Conservation (phyloP, 2,329 filamentous ascomycete species). For the Neopestalotiopsis clavispora region DNA sequence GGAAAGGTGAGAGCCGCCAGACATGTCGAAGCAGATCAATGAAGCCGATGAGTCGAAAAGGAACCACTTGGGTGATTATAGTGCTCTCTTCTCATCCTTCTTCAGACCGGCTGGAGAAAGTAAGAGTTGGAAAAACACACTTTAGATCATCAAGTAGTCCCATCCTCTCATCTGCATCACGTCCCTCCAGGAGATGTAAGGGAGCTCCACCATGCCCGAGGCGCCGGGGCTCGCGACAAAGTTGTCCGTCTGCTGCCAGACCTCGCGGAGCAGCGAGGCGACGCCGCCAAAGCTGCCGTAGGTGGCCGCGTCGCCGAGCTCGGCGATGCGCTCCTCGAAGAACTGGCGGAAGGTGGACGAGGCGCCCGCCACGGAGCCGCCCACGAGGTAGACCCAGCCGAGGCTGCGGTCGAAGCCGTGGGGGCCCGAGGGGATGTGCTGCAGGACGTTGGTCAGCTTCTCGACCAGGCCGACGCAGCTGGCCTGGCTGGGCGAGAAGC, state of each 20-base stretch:
- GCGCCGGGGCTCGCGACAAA: slow-evolving; percentile 42
- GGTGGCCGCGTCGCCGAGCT: slow-evolving; percentile 77
- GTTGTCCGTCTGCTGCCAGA: slow-evolving; percentile 80
- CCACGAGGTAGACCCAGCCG: slow-evolving; percentile 91
- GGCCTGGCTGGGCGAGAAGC: slow-evolving; percentile 76
- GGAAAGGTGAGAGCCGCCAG: slow-evolving; percentile 42
- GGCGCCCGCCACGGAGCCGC: slow-evolving; percentile 77
- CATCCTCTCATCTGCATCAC: slow-evolving; percentile 89
- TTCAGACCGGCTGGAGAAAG: slow-evolving; percentile 42
- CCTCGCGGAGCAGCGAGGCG: slow-evolving; percentile 76
- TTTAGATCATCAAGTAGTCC: slow-evolving; percentile 89
- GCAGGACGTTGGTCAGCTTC: slow-evolving; percentile 76
- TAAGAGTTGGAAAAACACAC: slow-evolving; percentile 17
- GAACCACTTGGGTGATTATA: slow-evolving; percentile 21
- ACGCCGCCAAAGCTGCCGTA: slow-evolving; percentile 88
- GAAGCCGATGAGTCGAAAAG: slow-evolving; percentile 22
- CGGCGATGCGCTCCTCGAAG: slow-evolving; percentile 75
- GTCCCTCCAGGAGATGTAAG: slow-evolving; percentile 91
- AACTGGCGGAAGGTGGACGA: slow-evolving; percentile 77
- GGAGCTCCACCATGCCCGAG: slow-evolving; percentile 47
- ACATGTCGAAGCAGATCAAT: slow-evolving; percentile 29
- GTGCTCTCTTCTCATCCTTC: slow-evolving; percentile 26
- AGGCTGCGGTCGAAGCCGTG: slow-evolving; percentile 88
- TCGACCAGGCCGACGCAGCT: slow-evolving; percentile 79
- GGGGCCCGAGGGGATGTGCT: slow-evolving; percentile 80